Conservation (phyloP, 2,329 filamentous ascomycete species). For the Fusarium guadeloupense region DNA sequence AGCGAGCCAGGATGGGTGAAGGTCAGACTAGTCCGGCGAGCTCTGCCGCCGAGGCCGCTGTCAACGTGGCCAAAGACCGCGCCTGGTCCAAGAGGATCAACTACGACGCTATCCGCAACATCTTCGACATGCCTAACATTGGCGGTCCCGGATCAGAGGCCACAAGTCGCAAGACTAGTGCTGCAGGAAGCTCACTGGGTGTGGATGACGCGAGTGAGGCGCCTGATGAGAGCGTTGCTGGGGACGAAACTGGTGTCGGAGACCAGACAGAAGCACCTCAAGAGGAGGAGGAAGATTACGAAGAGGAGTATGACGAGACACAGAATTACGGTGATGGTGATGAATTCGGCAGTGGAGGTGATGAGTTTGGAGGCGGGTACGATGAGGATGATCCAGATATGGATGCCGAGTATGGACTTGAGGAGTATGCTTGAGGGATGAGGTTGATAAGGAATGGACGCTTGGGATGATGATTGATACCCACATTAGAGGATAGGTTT, state of each 20-base stretch:
- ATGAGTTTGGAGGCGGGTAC: slow-evolving; percentile 46
- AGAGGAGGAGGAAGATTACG: slow-evolving; percentile 49
- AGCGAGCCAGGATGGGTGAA: slow-evolving; percentile 68
- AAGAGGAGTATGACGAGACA: slow-evolving; percentile 50
- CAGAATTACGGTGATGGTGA: slow-evolving; percentile 46
- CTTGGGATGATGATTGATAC: slow-evolving; percentile 25
- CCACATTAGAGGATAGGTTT: slow-evolving; percentile 18
- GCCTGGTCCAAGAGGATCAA: slow-evolving; percentile 80
- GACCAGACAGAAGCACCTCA: slow-evolving; percentile 43
- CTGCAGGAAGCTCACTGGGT: slow-evolving; percentile 50
- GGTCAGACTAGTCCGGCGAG: slow-evolving; percentile 72
- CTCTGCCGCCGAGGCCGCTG: slow-evolving; percentile 74
- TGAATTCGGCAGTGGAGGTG: slow-evolving; percentile 46
- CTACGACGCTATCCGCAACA: slow-evolving; percentile 69
- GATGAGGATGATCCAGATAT: slow-evolving; percentile 52
- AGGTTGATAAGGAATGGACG: neutral
- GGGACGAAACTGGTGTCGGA: slow-evolving; percentile 34
- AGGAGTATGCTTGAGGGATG: slow-evolving; percentile 38
- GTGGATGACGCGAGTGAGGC: slow-evolving; percentile 49
- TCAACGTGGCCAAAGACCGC: slow-evolving; percentile 72
- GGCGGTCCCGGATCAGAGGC: slow-evolving; percentile 60
- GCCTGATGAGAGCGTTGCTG: slow-evolving; percentile 49
- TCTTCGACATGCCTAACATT: slow-evolving; percentile 61
- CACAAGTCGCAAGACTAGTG: slow-evolving; percentile 56
- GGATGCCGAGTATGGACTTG: slow-evolving; percentile 50